Conservation (phyloP, 2,329 filamentous ascomycete genomes). For the Fusarium mexicanum region DNA sequence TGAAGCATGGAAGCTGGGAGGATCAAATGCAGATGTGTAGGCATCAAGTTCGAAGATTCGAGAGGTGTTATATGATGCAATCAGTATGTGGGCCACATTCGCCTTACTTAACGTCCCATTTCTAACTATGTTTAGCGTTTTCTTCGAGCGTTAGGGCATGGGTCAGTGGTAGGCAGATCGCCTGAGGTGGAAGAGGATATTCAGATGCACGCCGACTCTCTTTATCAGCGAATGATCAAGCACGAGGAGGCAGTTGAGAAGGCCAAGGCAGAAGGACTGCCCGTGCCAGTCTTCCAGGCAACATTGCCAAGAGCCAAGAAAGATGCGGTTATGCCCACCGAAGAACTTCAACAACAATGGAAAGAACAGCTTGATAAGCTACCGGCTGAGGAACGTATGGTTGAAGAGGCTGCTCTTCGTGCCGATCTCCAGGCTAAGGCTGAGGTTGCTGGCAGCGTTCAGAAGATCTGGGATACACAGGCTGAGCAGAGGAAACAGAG, state of each 20-base stretch:
- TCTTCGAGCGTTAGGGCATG: constrained; percentile 88
- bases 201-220: constrained; percentile 92
- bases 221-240: constrained; percentile 87
- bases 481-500: constrained; percentile 64
- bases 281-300: constrained; percentile 68
- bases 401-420: constrained; percentile 71
- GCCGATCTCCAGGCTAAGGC: constrained; percentile 70
- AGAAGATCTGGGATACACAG: constrained; percentile 53
- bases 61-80: constrained; percentile 90
- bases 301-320: constrained; percentile 55
- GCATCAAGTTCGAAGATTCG: constrained; percentile 78
- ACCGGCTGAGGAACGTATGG: constrained; percentile 64
- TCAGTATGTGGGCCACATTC: constrained; percentile 59
- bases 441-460: constrained; percentile 68
- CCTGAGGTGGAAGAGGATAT: constrained; percentile 82
- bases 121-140: constrained; percentile 71
- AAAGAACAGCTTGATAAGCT: constrained; percentile 67
- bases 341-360: constrained; percentile 61
- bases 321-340: constrained; percentile 46
- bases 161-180: constrained; percentile 72
- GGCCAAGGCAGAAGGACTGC: constrained; percentile 70
- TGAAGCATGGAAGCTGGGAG: constrained; percentile 73
- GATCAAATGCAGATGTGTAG: constrained; percentile 83
- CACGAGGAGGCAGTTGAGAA: constrained; percentile 81
- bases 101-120: background rate